Evolutionary conservation across 805 yeast genomes (phyloP).

Genomic region (Pichia ethanolica): DNA sequence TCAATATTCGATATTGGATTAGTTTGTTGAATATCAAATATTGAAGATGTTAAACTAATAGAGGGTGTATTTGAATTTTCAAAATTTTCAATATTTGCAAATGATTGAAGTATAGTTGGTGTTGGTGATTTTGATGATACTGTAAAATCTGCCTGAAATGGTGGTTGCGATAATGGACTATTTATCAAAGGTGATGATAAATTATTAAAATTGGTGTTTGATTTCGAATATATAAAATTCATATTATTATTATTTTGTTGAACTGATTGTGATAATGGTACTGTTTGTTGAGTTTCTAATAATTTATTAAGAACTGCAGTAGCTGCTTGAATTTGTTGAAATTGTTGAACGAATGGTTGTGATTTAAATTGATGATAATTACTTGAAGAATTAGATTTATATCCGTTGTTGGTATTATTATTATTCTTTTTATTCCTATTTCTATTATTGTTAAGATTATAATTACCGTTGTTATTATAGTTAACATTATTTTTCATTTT

Average conservation of each 20-base stretch:
- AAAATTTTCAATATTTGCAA: too few relatives aligned
- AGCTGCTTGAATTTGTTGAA: slow-evolving; percentile 6
- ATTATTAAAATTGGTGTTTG: background rate
- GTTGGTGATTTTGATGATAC: too few relatives aligned
- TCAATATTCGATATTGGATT: too few relatives aligned
- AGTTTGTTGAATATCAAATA: background rate
- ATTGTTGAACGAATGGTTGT: slow-evolving; percentile 15
- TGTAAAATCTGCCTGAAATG: too few relatives aligned
- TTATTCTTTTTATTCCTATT: slow-evolving; percentile 11
- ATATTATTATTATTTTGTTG: background rate
- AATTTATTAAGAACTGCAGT: slow-evolving; percentile 3
- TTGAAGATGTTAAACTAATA: background rate
- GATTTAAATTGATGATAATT: background rate
- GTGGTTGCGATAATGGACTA: too few relatives aligned
- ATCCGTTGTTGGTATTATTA: background rate
- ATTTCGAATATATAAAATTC: background rate
- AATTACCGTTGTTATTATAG: background rate
- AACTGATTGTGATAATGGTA: background rate
- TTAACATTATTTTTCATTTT: background rate
- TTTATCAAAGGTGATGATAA: too few relatives aligned
- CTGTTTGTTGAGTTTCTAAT: background rate
- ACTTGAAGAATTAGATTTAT: background rate
- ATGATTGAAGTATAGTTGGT: too few relatives aligned
- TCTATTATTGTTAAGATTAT: slow-evolving; percentile 6
- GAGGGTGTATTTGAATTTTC: background rate